Evolutionary conservation across 805 yeast genomes (phyloP), one percentile per base, ranked within the genome.

Genomic region (Teunomyces stri): DNA sequence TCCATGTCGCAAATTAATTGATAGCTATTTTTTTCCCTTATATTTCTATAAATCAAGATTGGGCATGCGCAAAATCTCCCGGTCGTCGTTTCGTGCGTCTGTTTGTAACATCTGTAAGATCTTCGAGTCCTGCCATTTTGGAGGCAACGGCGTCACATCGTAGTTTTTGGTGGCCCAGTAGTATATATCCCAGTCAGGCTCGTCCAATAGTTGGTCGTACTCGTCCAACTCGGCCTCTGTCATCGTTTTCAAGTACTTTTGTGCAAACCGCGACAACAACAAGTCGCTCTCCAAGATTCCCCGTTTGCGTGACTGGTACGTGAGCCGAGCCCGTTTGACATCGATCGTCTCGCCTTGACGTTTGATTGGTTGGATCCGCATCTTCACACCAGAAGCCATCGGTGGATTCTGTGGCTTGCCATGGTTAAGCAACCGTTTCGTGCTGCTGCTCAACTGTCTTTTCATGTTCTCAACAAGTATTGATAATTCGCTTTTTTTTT

Each of bases 181-280:
- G 67, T 89, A 94, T 51, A 94, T 91, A 66, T 94, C 99, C 99
- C 99, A 94, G 67, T 94, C 99, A n/a, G 92, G 81, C 67, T 92
- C 96, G 65, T 94, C 96, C 61, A 94, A 75, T 48, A 94, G 68
- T 48, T 75, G 63, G 61, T 92, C 97, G 65, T 89, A 94, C 65
- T 94, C 98, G 41, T 82, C 85, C 45, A 94, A 72, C 67, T 89
- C 86, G 46, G 75, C 84, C 50, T 70, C 66, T 10, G 77, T 72
- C 74, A 94, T 78, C 0, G 62, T 60, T 33, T 75, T 66, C 52
- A 94, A 71, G 60, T 87, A 80, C 60, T 79, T 79, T 59, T 89
- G 82, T 22, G 98, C 96, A 66, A 91, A 94, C 49, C 90, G 78
- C 15, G 94, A 83, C 49, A 94, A 75, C 38, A 94, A 70, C 57